Percentiles rank a stretch among this genome's conserved stretches.
phyloP scores from a whole-genome alignment of 768 basidiomycete genomes.

The Leccinellum albellum region DNA sequence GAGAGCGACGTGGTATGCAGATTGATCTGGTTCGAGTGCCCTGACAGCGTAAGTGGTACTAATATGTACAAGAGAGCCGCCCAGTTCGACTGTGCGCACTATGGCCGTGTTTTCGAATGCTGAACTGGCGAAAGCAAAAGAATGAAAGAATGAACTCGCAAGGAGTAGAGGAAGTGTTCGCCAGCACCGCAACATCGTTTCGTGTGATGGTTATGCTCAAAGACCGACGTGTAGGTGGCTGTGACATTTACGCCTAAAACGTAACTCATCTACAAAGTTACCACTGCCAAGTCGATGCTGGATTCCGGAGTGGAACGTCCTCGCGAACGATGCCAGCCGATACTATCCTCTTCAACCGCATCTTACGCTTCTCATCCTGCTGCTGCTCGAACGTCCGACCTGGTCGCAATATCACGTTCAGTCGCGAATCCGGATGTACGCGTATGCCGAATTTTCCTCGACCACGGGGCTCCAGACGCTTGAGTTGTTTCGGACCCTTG shows the following conservation, averaged over 20 bases:
- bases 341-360: slow-evolving; percentile 71
- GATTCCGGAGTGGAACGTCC: slow-evolving; percentile 74
- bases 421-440: slow-evolving; percentile 66
- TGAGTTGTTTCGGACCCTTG: slow-evolving; percentile 65
- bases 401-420: slow-evolving; percentile 75
- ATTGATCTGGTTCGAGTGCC: slow-evolving; percentile 57
- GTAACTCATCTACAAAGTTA: slow-evolving; percentile 26
- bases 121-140: slow-evolving; percentile 39
- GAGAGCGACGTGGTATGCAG: slow-evolving; percentile 66
- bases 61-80: slow-evolving; percentile 83
- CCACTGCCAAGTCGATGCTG: slow-evolving; percentile 74
- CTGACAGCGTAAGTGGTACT: slow-evolving; percentile 86
- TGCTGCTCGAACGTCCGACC: slow-evolving; percentile 74
- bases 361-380: slow-evolving; percentile 56
- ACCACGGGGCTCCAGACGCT: slow-evolving; percentile 77
- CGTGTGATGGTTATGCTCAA: slow-evolving; percentile 29
- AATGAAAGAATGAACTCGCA: slow-evolving; percentile 36
- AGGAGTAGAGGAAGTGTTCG: slow-evolving; percentile 48
- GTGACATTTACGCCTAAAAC: slow-evolving; percentile 10
- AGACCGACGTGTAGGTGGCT: slow-evolving; percentile 23
- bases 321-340: slow-evolving; percentile 79
- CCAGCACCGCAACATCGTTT: slow-evolving; percentile 40
- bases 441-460: slow-evolving; percentile 78
- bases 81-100: slow-evolving; percentile 85
- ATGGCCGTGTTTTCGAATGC: slow-evolving; percentile 88